These are phyloP conservation scores for Geotrichum citri-aurantii DNA, from an alignment of 1,139 yeast species.

Conservation along the genomic window DNA sequence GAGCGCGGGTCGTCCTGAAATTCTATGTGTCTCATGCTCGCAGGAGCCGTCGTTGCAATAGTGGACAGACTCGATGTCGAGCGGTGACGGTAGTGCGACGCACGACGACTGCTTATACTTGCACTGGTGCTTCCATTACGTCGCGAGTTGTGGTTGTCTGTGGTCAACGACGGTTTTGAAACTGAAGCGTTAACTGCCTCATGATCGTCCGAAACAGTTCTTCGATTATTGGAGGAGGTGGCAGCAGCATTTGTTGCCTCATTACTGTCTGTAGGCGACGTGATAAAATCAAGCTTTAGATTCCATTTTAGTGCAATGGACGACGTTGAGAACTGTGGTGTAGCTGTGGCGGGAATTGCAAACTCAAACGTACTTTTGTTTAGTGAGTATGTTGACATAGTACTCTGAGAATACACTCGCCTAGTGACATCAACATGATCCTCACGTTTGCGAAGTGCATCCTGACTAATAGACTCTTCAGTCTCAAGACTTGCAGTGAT, in stretches of 20 bases:
- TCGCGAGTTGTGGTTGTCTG: background rate
- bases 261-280: slow-evolving; percentile 23
- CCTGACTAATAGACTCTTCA: slow-evolving; percentile 29
- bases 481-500: slow-evolving; percentile 37
- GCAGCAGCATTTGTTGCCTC: background rate
- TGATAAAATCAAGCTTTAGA: slow-evolving; percentile 35
- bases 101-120: background rate
- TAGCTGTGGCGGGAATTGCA: slow-evolving; percentile 35
- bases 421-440: slow-evolving; percentile 15
- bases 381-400: slow-evolving; percentile 25
- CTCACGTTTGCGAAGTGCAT: slow-evolving; percentile 8
- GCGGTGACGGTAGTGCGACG: background rate
- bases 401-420: slow-evolving; percentile 22
- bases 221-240: background rate
- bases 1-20: slow-evolving; percentile 13
- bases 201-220: slow-evolving; percentile 1
- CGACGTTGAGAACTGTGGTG: slow-evolving; percentile 36
- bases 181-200: slow-evolving; percentile 9
- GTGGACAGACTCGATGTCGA: slow-evolving; percentile 2
- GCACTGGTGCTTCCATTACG: background rate
- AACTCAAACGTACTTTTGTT: slow-evolving; percentile 28
- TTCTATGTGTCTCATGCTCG: background rate
- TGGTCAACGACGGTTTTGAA: background rate
- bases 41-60: background rate
- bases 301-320: slow-evolving; percentile 33